Evolutionary conservation across 495 filamentous ascomycete genomes (phyloP).

Genomic region (Neurospora terricola): DNA sequence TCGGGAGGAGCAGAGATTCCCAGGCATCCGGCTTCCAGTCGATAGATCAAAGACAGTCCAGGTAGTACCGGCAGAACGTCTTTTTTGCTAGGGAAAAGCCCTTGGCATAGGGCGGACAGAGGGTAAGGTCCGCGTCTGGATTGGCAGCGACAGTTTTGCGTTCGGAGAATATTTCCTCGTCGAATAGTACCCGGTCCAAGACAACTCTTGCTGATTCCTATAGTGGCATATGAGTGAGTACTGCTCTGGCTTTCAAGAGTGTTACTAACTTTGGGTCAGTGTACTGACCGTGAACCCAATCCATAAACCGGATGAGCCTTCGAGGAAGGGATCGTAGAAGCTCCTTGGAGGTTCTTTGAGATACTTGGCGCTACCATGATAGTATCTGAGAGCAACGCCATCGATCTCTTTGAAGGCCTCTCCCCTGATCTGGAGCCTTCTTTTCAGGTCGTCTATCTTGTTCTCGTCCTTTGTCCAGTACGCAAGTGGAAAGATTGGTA

Average conservation of each 20-base stretch:
- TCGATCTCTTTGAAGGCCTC: neutral
- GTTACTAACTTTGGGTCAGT: neutral
- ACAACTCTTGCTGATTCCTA: neutral
- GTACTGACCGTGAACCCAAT: neutral
- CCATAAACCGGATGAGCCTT: neutral
- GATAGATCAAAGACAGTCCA: slow-evolving; percentile 47
- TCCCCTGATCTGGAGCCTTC: neutral
- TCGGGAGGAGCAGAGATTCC: slow-evolving; percentile 61
- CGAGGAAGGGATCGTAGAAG: neutral
- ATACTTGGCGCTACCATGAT: neutral
- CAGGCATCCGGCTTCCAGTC: slow-evolving; percentile 71
- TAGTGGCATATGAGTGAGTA: neutral
- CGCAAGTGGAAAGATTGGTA: neutral
- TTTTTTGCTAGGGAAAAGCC: slow-evolving; percentile 79
- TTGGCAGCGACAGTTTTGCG: slow-evolving; percentile 19
- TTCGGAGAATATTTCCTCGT: slow-evolving; percentile 19
- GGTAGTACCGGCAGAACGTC: slow-evolving; percentile 70
- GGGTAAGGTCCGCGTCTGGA: slow-evolving; percentile 16
- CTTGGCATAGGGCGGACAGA: slow-evolving; percentile 50
- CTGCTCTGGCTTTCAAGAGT: neutral
- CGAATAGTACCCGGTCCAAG: slow-evolving; percentile 9
- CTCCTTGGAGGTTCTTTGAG: neutral
- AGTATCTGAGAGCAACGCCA: neutral
- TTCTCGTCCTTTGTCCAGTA: neutral
- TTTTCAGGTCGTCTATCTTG: neutral